Conservation (phyloP, 23 red algal species). For the Agarophyton chilense region DNA sequence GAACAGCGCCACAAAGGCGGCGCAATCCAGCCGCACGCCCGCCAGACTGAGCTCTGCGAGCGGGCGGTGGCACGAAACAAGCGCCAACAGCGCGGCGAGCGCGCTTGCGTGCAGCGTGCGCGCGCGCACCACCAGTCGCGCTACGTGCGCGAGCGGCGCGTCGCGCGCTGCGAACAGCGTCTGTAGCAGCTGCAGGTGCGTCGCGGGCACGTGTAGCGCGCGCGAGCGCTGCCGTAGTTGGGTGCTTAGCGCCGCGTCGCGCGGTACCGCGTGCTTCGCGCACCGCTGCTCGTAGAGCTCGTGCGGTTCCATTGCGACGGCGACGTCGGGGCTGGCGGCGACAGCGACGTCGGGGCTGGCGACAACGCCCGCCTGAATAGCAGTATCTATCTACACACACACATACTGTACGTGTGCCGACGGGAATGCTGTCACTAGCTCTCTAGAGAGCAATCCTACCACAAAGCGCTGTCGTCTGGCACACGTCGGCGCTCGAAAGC, state of each 20-base stretch:
- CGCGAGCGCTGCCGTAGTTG: background rate
- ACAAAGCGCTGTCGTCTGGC: no score
- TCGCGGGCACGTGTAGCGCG: background rate
- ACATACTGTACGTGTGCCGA: no score
- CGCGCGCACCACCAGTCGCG: background rate
- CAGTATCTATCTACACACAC: no score
- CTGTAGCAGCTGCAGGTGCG: background rate
- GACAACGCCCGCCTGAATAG: no score
- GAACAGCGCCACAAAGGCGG: background rate
- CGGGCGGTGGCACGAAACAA: background rate
- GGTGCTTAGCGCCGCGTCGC: background rate
- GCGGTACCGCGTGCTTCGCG: background rate
- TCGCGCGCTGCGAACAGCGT: background rate
- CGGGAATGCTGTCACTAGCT: no score
- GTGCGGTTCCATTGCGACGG: background rate
- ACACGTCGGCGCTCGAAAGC: no score
- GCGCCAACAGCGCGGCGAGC: background rate
- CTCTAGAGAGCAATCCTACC: no score
- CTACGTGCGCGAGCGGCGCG: background rate
- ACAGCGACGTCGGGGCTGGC: background rate
- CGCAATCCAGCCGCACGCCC: background rate
- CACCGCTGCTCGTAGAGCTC: conserved; percentile 23
- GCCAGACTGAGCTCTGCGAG: conserved; percentile 16
- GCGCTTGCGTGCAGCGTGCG: background rate
- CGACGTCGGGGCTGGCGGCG: background rate